These are phyloP conservation scores for Cymbidium sinense DNA, from an alignment of 106 monocot species.

Conservation along the genomic window DNA sequence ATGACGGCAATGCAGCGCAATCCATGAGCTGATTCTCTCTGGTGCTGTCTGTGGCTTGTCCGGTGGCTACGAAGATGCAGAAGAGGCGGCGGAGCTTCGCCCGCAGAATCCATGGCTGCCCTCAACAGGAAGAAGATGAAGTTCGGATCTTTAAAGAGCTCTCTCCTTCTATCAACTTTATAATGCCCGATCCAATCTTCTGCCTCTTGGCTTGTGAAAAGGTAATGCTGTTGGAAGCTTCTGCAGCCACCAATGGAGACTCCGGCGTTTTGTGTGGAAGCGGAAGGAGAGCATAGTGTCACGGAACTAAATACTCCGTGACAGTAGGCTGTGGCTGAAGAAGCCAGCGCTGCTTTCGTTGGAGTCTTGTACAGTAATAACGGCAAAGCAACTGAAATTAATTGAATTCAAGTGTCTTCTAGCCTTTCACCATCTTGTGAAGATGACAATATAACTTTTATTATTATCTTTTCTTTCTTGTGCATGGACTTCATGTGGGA, in stretches of 20 bases:
- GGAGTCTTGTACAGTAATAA: background rate
- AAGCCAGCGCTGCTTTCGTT: slow-evolving; percentile 4
- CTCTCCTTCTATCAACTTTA: background rate
- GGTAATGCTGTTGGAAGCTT: slow-evolving; percentile 11
- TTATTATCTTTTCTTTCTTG: background rate
- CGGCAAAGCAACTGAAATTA: background rate
- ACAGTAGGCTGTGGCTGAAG: too few relatives aligned
- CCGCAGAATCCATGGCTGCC: background rate
- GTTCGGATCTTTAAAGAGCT: background rate
- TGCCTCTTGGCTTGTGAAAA: background rate
- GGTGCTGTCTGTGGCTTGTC: background rate
- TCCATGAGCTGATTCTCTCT: background rate
- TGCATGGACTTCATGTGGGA: background rate
- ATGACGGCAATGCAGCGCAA: background rate
- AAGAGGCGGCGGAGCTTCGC: background rate
- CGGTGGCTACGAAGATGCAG: background rate
- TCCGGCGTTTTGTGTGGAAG: too few relatives aligned
- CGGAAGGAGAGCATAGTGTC: too few relatives aligned
- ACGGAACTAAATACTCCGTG: too few relatives aligned
- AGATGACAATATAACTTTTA: background rate
- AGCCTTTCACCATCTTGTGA: background rate
- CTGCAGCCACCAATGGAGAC: background rate
- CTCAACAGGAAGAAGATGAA: background rate
- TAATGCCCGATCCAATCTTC: background rate
- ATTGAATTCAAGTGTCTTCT: background rate